These are phyloP conservation scores for Globisporangium rhizosaccharum DNA, from an alignment of 352 stramenopile species.

Conservation along the genomic window DNA sequence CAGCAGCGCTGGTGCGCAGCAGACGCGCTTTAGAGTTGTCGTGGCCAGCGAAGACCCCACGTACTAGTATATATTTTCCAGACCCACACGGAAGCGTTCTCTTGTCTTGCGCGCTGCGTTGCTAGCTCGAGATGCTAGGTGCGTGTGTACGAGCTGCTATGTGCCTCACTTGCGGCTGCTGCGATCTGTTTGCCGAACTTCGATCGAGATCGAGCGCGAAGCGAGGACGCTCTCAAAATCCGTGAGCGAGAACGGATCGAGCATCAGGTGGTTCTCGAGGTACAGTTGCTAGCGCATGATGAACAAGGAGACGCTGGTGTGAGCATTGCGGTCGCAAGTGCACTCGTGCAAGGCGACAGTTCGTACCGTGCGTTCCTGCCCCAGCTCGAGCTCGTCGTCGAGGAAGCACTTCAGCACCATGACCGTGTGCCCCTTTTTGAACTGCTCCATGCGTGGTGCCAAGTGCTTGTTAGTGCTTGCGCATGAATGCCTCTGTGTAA, in stretches of 20 bases:
- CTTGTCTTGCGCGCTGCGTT: too few species aligned
- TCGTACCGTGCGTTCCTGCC: conserved; percentile 27
- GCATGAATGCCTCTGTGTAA: neutral
- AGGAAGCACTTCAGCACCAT: conserved; percentile 56
- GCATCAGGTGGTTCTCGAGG: conserved; percentile 28
- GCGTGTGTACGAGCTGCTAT: neutral
- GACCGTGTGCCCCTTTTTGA: conserved; percentile 64
- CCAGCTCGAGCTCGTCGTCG: conserved; percentile 43
- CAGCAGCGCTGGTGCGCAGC: too few species aligned
- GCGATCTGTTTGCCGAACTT: conserved; percentile 21
- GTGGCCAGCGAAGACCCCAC: too few species aligned
- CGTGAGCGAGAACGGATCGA: conserved; percentile 61
- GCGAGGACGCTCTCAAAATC: conserved; percentile 44
- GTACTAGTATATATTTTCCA: too few species aligned
- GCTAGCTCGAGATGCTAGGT: too few species aligned
- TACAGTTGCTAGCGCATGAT: conserved; percentile 28
- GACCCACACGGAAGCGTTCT: too few species aligned
- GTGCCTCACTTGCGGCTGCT: conserved; percentile 17
- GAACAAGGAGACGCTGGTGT: neutral
- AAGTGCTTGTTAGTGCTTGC: too few species aligned
- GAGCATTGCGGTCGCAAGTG: too few species aligned
- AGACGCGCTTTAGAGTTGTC: too few species aligned
- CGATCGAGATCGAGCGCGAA: conserved; percentile 31
- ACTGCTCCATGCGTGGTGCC: conserved; percentile 17
- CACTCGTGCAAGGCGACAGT: neutral